phyloP scores from a whole-genome alignment of 805 yeast species.

The Ogataea chonburiensis region DNA sequence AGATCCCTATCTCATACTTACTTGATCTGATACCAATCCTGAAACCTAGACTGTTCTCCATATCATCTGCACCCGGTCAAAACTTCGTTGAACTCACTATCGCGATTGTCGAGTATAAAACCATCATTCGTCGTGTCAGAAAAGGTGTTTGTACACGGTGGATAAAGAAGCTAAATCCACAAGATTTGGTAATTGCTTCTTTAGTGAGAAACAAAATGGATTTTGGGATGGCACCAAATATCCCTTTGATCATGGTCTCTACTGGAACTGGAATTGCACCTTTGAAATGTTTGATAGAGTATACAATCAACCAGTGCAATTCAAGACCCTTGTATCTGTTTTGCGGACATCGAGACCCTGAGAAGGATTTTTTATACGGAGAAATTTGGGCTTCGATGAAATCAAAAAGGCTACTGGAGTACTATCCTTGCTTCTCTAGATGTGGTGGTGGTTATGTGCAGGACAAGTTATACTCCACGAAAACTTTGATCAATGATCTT shows the following conservation, averaged over 20 bases:
- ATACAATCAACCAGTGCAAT: constrained; percentile 22
- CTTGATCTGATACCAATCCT: constrained; percentile 77
- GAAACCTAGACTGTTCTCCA: constrained; percentile 80
- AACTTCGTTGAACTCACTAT: constrained; percentile 61
- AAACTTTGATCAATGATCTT: constrained; percentile 48
- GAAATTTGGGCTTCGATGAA: constrained; percentile 47
- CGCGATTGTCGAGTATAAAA: constrained; percentile 84
- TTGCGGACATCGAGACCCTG: constrained; percentile 67
- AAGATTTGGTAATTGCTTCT: constrained; percentile 53
- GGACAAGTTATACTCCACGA: constrained; percentile 57
- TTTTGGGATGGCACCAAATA: constrained; percentile 21
- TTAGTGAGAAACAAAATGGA: constrained; percentile 46
- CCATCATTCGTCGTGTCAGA: constrained; percentile 72
- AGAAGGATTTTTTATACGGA: constrained; percentile 68
- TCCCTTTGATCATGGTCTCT: constrained; percentile 69
- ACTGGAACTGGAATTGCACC: constrained; percentile 99
- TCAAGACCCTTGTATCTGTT: constrained; percentile 51
- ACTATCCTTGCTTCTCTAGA: constrained; percentile 50
- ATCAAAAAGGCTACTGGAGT: constrained; percentile 35
- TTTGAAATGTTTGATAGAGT: constrained; percentile 65
- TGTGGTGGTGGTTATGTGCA: constrained; percentile 71
- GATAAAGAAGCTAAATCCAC: constrained; percentile 50
- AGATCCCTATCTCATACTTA: constrained; percentile 71
- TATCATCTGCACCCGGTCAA: constrained; percentile 59
- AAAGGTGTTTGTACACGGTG: constrained; percentile 82